These are phyloP conservation scores for Tardiomyces digboiensis DNA, from an alignment of 1,139 yeast genomes.

Conservation along the genomic window DNA sequence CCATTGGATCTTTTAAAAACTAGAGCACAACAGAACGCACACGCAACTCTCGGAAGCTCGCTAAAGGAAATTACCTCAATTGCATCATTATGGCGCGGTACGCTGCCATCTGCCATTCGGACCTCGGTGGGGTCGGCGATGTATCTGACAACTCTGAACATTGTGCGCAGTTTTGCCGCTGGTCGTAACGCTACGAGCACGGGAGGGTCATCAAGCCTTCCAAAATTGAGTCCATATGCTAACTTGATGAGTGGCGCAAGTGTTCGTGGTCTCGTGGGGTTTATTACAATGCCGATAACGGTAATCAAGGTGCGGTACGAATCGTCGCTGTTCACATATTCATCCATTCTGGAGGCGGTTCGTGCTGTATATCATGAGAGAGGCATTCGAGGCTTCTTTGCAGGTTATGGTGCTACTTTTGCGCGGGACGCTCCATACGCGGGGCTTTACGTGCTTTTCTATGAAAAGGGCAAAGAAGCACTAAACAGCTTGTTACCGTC, in stretches of 20 bases:
- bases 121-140: constrained; percentile 89
- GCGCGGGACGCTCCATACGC: constrained; percentile 96
- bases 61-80: constrained; percentile 32
- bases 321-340: constrained; percentile 56
- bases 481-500: constrained; percentile 19
- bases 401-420: constrained; percentile 82
- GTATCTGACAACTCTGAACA: constrained; percentile 64
- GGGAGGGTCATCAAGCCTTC: constrained; percentile 32
- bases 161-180: constrained; percentile 47
- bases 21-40: constrained; percentile 65
- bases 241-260: constrained; percentile 71
- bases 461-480: constrained; percentile 58
- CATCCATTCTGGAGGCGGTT: constrained; percentile 54
- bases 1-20: constrained; percentile 90
- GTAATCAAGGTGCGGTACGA: constrained; percentile 87
- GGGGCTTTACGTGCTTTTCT: constrained; percentile 78
- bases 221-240: constrained; percentile 59
- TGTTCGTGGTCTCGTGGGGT: constrained; percentile 76
- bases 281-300: constrained; percentile 95
- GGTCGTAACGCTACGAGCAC: constrained; percentile 13
- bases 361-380: constrained; percentile 43
- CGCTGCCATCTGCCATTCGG: constrained; percentile 80
- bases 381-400: constrained; percentile 63
- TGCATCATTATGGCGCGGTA: constrained; percentile 75
- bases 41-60: constrained; percentile 32